A percentile compares a stretch with the other conserved stretches of the same genome.
Conservation (phyloP, 2,329 filamentous ascomycete species). For the Plectosphaerella plurivora region DNA sequence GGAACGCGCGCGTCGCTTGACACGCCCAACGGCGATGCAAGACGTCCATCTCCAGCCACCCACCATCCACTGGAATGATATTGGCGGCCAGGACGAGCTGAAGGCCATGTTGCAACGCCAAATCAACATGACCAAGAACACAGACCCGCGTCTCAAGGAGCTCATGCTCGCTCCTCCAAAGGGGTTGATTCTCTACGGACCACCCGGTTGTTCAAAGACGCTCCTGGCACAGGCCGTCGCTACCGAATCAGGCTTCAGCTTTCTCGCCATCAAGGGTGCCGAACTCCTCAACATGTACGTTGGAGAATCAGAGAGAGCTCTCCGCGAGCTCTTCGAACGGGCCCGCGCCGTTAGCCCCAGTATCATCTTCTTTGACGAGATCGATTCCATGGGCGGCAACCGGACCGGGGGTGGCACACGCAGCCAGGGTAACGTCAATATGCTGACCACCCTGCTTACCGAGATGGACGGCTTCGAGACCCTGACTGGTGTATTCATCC, state of each 20-base stretch:
- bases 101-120: constrained; percentile 57
- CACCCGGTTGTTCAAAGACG: constrained; percentile 92
- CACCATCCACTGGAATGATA: constrained; percentile 79
- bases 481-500: constrained; percentile 75
- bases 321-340: constrained; percentile 81
- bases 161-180: constrained; percentile 60
- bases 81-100: constrained; percentile 77
- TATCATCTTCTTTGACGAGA: constrained; percentile 97
- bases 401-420: constrained; percentile 35
- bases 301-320: constrained; percentile 82
- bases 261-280: constrained; percentile 89
- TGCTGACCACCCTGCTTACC: constrained; percentile 83
- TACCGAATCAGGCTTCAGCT: constrained; percentile 86
- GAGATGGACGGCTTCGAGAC: constrained; percentile 95
- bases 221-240: constrained; percentile 87
- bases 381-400: constrained; percentile 73
- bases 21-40: constrained; percentile 81
- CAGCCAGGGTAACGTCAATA: constrained; percentile 60
- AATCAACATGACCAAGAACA: constrained; percentile 32
- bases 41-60: constrained; percentile 87
- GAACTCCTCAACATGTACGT: constrained; percentile 97
- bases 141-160: constrained; percentile 24
- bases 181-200: constrained; percentile 84
- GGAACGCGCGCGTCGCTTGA: constrained; percentile 58
- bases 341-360: constrained; percentile 77